Conservation (phyloP, 2,329 filamentous ascomycete genomes). For the Neurospora sp. region DNA sequence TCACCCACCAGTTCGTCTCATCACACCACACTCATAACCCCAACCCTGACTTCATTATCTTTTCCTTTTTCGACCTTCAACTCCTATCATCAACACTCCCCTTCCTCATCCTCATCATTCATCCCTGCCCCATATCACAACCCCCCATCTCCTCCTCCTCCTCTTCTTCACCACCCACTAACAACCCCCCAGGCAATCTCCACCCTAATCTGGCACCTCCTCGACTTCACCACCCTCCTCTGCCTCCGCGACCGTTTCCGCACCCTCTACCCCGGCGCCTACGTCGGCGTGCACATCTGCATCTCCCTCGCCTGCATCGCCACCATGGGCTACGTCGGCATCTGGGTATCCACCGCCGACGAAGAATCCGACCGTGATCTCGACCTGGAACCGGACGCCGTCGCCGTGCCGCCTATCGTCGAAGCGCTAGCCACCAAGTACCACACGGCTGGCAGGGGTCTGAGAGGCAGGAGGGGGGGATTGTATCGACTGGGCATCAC, state of each 20-base stretch:
- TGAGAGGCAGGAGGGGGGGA: background rate
- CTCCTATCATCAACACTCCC: background rate
- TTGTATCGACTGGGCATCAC: background rate
- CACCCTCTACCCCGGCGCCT: constrained; percentile 9
- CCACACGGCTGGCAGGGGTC: background rate
- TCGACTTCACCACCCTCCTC: constrained; percentile 8
- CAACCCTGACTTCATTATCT: background rate
- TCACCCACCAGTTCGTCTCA: background rate
- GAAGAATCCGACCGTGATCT: background rate
- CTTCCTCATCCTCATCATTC: background rate
- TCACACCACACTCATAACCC: background rate
- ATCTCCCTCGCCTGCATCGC: constrained; percentile 10
- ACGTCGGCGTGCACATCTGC: constrained; percentile 12
- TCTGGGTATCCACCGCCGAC: constrained; percentile 11
- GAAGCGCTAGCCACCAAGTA: background rate
- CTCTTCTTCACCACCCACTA: background rate
- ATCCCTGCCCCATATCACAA: background rate
- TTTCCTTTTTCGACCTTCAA: background rate
- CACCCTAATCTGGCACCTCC: constrained; percentile 3
- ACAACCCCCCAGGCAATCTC: background rate
- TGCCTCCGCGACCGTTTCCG: constrained; percentile 2
- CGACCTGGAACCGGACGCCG: background rate
- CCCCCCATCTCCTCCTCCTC: background rate
- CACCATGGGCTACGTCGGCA: constrained; percentile 10
- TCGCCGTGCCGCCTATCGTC: background rate